These are phyloP conservation scores for Oidiodendron maius DNA, from an alignment of 495 filamentous ascomycete species.

Conservation along the genomic window DNA sequence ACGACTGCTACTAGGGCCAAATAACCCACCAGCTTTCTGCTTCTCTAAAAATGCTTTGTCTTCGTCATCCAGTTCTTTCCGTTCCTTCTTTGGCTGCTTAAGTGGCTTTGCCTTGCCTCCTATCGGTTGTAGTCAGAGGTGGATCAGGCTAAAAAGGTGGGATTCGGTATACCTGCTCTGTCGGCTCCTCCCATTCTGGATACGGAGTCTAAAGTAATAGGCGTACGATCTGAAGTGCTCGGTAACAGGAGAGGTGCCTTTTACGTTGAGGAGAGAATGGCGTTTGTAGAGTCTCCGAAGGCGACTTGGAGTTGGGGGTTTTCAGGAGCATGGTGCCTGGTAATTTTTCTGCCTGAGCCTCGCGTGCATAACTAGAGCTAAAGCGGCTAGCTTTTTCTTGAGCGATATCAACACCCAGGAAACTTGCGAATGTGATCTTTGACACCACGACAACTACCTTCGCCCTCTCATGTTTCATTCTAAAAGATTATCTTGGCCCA, in stretches of 20 bases:
- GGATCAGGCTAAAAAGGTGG: constrained; percentile 2
- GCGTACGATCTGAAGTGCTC: background rate
- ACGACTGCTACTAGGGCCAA: background rate
- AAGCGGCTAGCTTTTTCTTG: background rate
- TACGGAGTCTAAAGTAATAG: background rate
- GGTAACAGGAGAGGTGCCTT: background rate
- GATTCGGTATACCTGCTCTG: constrained; percentile 26
- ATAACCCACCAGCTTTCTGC: constrained; percentile 59
- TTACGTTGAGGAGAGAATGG: background rate
- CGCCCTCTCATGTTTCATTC: background rate
- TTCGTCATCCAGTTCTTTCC: constrained; percentile 67
- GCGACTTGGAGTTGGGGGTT: constrained; percentile 5
- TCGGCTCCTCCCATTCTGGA: constrained; percentile 30
- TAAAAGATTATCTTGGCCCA: background rate
- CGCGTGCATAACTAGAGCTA: background rate
- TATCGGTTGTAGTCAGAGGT: constrained; percentile 24
- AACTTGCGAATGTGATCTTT: background rate
- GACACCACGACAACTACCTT: background rate
- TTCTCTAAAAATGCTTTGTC: constrained; percentile 70
- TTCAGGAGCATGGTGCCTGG: too few relatives aligned
- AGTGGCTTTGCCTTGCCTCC: constrained; percentile 84
- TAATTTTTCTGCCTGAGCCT: constrained; percentile 1
- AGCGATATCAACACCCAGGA: background rate
- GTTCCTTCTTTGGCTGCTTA: constrained; percentile 75
- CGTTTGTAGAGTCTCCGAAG: constrained; percentile 2